phyloP scores from a whole-genome alignment of 225 moss, liverwort and hornwort genomes.

The Bryum argenteum region DNA sequence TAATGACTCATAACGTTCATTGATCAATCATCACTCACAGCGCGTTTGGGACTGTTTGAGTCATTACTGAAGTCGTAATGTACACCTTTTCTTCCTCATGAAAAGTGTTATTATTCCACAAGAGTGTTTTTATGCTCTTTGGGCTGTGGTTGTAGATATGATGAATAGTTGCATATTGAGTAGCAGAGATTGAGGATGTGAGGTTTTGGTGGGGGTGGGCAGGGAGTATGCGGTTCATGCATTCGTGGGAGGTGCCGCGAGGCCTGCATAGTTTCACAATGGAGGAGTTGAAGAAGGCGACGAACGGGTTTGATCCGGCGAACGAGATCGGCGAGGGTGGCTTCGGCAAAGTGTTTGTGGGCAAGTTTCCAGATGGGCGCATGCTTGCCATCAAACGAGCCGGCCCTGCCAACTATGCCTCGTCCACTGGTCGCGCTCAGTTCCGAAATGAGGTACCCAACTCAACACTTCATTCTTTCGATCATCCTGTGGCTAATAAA shows the following conservation, averaged over 20 bases:
- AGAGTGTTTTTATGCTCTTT: too few species aligned
- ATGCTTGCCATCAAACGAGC: constrained; percentile 52
- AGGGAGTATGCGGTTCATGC: constrained; percentile 19
- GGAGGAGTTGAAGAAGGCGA: constrained; percentile 51
- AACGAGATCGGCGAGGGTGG: constrained; percentile 57
- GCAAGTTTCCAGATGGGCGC: constrained; percentile 41
- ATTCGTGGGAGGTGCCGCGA: constrained; percentile 46
- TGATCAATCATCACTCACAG: too few species aligned
- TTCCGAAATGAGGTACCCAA: constrained; percentile 46
- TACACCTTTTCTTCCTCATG: too few species aligned
- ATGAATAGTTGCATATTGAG: too few species aligned
- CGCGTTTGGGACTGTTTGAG: too few species aligned
- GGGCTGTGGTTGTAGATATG: too few species aligned
- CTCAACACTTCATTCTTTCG: too few species aligned
- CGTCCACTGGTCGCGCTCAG: constrained; percentile 23
- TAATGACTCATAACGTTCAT: too few species aligned
- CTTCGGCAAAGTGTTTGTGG: constrained; percentile 55
- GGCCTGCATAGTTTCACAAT: constrained; percentile 46
- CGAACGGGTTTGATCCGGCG: constrained; percentile 27
- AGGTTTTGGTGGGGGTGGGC: neutral
- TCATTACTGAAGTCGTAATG: too few species aligned
- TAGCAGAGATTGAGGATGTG: neutral
- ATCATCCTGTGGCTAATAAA: too few species aligned
- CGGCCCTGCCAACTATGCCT: constrained; percentile 29
- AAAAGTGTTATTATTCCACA: too few species aligned